phyloP scores from a whole-genome alignment of 2,329 filamentous ascomycete genomes.

The Thielaviopsis ethacetica region DNA sequence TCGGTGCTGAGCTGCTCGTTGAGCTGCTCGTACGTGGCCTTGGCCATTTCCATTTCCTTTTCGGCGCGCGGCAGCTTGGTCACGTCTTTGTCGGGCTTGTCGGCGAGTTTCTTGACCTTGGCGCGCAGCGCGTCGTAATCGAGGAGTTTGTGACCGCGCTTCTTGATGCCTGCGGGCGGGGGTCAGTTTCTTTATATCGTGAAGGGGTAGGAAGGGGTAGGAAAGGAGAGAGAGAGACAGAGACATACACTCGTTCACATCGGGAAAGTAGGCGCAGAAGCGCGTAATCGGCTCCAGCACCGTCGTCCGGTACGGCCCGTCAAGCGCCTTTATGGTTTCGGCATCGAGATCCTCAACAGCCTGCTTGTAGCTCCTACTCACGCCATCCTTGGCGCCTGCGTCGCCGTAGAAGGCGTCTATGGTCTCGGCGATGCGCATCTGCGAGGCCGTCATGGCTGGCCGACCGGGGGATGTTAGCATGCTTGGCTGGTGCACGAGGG shows the following conservation, averaged over 20 bases:
- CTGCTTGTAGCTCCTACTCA: constrained; percentile 94
- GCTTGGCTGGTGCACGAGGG: not conserved
- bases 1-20: constrained; percentile 93
- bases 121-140: constrained; percentile 94
- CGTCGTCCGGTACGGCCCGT: constrained; percentile 88
- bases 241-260: constrained; percentile 81
- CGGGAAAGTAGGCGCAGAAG: constrained; percentile 96
- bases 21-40: constrained; percentile 82
- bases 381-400: constrained; percentile 82
- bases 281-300: constrained; percentile 89
- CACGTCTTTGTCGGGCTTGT: constrained; percentile 97
- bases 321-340: constrained; percentile 94
- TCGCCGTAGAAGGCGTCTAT: constrained; percentile 99
- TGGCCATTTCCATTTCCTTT: constrained; percentile 91
- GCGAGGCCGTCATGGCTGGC: constrained; percentile 90
- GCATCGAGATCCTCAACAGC: constrained; percentile 95
- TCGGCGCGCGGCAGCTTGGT: constrained; percentile 91
- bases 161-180: constrained; percentile 68
- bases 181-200: not conserved
- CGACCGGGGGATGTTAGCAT: not conserved
- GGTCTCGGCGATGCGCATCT: constrained; percentile 98
- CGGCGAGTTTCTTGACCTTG: constrained; percentile 90
- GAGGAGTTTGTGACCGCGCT: constrained; percentile 93
- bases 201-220: constrained; percentile 3
- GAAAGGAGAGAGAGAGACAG: not conserved